Percentiles rank a stretch among this genome's conserved stretches.
Evolutionary conservation across 305 asterid species (phyloP).

Genomic region (Solanum hybrid): DNA sequence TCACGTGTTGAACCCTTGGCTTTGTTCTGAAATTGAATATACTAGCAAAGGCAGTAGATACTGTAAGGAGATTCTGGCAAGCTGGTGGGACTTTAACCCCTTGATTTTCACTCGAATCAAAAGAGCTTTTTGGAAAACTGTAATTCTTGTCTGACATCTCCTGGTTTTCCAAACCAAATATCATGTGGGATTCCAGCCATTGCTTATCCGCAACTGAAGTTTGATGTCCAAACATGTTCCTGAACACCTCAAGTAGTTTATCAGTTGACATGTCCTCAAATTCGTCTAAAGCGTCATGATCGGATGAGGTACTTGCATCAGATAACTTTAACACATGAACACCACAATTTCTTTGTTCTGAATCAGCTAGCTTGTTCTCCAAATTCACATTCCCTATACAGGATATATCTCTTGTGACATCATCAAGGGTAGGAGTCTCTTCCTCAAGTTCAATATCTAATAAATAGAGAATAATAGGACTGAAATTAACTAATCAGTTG

Average conservation of each 20-base stretch:
- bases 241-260: not conserved
- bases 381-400: not conserved
- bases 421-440: not conserved
- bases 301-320: constrained; percentile 1
- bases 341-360: not conserved
- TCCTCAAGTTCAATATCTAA: constrained; percentile 5
- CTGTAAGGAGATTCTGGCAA: constrained; percentile 1
- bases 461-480: not conserved
- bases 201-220: not conserved
- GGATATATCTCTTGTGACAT: not conserved
- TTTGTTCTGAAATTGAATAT: constrained; percentile 9
- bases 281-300: not conserved
- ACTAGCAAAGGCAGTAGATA: constrained; percentile 7
- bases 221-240: constrained; percentile 1
- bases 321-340: not conserved
- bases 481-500: not conserved
- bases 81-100: not conserved
- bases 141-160: not conserved
- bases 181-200: not conserved
- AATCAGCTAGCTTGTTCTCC: not conserved
- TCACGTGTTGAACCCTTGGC: constrained; percentile 12
- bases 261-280: not conserved
- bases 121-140: not conserved
- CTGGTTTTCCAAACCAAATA: not conserved
- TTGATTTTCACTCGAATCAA: not conserved